Evolutionary conservation across 2,329 filamentous ascomycete genomes (phyloP).

Genomic region (Dothidotthia symphoricarpi): DNA sequence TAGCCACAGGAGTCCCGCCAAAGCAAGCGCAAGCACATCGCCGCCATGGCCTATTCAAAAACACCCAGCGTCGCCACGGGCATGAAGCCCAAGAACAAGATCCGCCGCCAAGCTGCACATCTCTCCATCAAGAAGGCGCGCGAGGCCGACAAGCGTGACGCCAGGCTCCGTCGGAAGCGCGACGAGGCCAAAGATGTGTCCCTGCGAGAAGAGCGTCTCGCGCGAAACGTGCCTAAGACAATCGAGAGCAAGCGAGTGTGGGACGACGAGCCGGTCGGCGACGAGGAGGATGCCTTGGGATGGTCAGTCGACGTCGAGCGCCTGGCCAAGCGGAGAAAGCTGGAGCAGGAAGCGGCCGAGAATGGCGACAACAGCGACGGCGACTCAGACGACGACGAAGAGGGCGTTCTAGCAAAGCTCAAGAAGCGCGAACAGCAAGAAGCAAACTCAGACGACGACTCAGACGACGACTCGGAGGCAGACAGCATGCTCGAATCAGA

Average conservation of each 20-base stretch:
- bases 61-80: slow-evolving; percentile 47
- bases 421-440: slow-evolving; percentile 29
- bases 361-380: neutral
- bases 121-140: slow-evolving; percentile 75
- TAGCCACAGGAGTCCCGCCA: too few relatives aligned
- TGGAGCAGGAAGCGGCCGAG: slow-evolving; percentile 41
- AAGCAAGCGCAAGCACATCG: too few relatives aligned
- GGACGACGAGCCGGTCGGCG: slow-evolving; percentile 64
- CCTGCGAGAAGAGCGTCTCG: slow-evolving; percentile 69
- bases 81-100: slow-evolving; percentile 70
- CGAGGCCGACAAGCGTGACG: slow-evolving; percentile 71
- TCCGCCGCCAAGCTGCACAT: slow-evolving; percentile 73
- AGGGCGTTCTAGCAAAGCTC: slow-evolving; percentile 34
- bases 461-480: slow-evolving; percentile 22
- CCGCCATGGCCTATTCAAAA: slow-evolving; percentile 53
- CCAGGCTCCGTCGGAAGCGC: slow-evolving; percentile 74
- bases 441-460: slow-evolving; percentile 11
- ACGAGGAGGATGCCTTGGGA: slow-evolving; percentile 46
- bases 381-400: slow-evolving; percentile 17
- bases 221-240: slow-evolving; percentile 67
- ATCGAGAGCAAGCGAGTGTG: slow-evolving; percentile 62
- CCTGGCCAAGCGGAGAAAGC: slow-evolving; percentile 46
- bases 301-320: slow-evolving; percentile 48
- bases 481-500: slow-evolving; percentile 72
- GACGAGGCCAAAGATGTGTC: slow-evolving; percentile 82